Base-by-base conservation (phyloP, 805 yeast genomes). In the Candida mattraensis region DNA sequence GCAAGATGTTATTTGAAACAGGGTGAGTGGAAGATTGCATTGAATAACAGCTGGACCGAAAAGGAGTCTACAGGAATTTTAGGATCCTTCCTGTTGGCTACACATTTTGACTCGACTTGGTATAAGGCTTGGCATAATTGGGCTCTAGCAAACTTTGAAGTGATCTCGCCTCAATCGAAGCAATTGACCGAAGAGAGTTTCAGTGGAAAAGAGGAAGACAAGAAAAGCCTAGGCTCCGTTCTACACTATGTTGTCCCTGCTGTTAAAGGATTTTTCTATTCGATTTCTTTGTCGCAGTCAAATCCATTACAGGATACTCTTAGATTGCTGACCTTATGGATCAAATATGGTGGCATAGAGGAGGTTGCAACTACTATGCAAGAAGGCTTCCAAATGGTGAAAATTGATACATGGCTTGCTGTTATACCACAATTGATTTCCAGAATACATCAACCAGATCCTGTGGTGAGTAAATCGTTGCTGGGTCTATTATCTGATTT, bases 81-180 rank as follows among this genome's bases (percentile, higher is more conserved):
- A 40, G 96, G 97, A 9, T 88, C 97, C 0, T 93, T 87, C 57
- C 66, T 93, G 37, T 69, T 93, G 45, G 98, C 99, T 0, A 91
- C 99, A 0, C 96, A 89, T 57, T 91, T 93, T 60, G 97, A 93
- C 57, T 71, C 76, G 22, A 74, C 76, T 16, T 93, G 99, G 96
- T 93, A 93, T 54, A 93, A 94, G 56, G 99, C 98, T 12, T 94
- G 99, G 99, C 99, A 93, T 58, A 91, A 88, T 55, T 93, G 99
- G 99, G 99, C 99, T 0, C 69, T 94, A 54, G 97, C 98, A 1
- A 93, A 94, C 60, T 93, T 89, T 57, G 97, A 93, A 56, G 98
- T 91, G 1, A 83, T 91, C 14, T 83, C 96, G 0, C 69, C 83
- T 18, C 61, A 61, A 28, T 48, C 66, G 0, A 58, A 53, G 18